These are phyloP conservation scores for Fusarium marasasianum DNA, from an alignment of 2,329 filamentous ascomycete genomes.

Conservation along the genomic window DNA sequence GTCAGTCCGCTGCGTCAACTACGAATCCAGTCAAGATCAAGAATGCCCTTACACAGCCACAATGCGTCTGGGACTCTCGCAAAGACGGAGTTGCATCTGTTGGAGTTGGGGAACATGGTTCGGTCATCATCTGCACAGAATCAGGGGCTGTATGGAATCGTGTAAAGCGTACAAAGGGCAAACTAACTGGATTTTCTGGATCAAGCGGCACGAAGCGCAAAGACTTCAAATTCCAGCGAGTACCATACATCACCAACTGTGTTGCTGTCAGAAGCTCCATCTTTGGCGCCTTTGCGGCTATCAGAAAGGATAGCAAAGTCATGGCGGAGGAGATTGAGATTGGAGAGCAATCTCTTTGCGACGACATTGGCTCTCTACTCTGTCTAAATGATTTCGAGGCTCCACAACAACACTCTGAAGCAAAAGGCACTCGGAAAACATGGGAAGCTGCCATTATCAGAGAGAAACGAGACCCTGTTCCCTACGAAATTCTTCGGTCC, in stretches of 20 bases:
- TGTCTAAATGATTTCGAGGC: conserved; percentile 70
- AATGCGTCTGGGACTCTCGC: conserved; percentile 87
- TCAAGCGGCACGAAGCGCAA: conserved; percentile 72
- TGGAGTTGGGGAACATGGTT: conserved; percentile 89
- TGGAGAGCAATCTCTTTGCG: conserved; percentile 74
- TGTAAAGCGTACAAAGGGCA: conserved; percentile 82
- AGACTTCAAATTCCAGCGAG: conserved; percentile 94
- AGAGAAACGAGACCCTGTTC: conserved; percentile 61
- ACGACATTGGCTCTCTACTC: conserved; percentile 75
- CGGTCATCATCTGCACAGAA: conserved; percentile 91
- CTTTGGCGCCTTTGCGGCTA: conserved; percentile 88
- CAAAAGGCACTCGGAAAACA: conserved; percentile 53
- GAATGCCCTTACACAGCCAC: conserved; percentile 79
- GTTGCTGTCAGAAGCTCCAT: conserved; percentile 85
- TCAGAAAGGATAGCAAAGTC: conserved; percentile 85
- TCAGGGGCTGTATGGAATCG: conserved; percentile 94
- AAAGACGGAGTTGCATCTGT: conserved; percentile 90
- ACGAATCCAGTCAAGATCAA: conserved; percentile 93
- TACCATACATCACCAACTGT: conserved; percentile 88
- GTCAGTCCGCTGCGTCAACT: conserved; percentile 74
- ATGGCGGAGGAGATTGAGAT: conserved; percentile 77
- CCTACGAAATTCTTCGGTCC: conserved; percentile 66
- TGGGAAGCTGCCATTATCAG: conserved; percentile 46
- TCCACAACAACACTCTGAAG: conserved; percentile 45
- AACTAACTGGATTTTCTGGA: conserved; percentile 65